Conservation (phyloP, 805 yeast genomes). For the Brettanomyces custersianus region DNA sequence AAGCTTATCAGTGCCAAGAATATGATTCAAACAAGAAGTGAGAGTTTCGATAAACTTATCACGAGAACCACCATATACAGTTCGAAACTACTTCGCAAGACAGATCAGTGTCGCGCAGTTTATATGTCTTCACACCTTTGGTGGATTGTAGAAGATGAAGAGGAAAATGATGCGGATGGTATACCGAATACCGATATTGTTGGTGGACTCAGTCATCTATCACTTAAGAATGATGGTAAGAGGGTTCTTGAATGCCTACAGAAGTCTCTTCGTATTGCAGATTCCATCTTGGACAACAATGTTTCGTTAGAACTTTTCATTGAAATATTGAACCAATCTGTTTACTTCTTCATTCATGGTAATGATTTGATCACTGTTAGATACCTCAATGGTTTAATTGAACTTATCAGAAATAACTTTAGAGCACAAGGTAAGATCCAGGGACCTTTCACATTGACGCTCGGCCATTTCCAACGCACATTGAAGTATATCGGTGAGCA, state of each 20-base stretch:
- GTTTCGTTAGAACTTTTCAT: conserved; percentile 76
- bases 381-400: conserved; percentile 81
- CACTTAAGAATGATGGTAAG: conserved; percentile 37
- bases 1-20: conserved; percentile 34
- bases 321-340: conserved; percentile 79
- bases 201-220: conserved; percentile 29
- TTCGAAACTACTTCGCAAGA: conserved; percentile 78
- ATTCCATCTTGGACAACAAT: conserved; percentile 78
- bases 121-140: conserved; percentile 84
- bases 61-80: conserved; percentile 83
- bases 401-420: conserved; percentile 62
- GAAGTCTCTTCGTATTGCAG: conserved; percentile 82
- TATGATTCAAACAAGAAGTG: conserved; percentile 31
- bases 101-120: conserved; percentile 91
- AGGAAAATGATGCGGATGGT: conserved; percentile 28
- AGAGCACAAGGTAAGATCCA: conserved; percentile 22
- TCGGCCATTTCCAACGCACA: conserved; percentile 61
- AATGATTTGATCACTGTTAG: conserved; percentile 58
- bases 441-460: conserved; percentile 26
- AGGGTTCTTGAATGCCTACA: conserved; percentile 88
- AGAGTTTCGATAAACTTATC: conserved; percentile 72
- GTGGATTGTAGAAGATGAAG: conserved; percentile 70
- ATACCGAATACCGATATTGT: conserved; percentile 3
- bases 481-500: conserved; percentile 62
- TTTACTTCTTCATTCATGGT: conserved; percentile 80